Conservation (phyloP, 345 rosid genomes). For the Eucalyptus rudis region DNA sequence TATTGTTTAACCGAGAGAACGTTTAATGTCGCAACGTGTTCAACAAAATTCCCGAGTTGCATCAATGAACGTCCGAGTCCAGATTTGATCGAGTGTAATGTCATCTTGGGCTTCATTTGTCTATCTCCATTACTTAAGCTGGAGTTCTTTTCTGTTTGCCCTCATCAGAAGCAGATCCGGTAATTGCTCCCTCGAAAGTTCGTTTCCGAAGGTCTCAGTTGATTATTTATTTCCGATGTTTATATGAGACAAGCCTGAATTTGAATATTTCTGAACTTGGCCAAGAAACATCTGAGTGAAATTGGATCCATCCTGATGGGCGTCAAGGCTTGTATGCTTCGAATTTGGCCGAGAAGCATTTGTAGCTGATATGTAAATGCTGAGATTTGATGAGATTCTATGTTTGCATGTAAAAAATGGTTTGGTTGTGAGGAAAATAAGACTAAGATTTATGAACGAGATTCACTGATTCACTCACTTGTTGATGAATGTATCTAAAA, state of each 20-base stretch:
- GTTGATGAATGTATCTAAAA: too few species aligned
- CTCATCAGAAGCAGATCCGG: too few species aligned
- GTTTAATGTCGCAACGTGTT: too few species aligned
- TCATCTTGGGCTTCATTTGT: not conserved
- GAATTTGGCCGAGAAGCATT: not conserved
- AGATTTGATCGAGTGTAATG: not conserved
- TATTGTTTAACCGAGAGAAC: not conserved
- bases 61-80: not conserved
- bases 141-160: not conserved
- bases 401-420: not conserved
- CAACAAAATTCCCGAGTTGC: not conserved
- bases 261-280: not conserved
- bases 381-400: not conserved
- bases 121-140: not conserved
- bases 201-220: not conserved
- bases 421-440: not conserved
- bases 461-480: not conserved
- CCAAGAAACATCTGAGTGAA: not conserved
- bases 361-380: not conserved
- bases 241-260: not conserved
- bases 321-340: not conserved
- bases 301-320: not conserved
- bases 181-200: too few species aligned
- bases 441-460: not conserved
- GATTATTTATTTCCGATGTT: not conserved